A percentile compares a stretch with the other conserved stretches of the same genome.
Evolutionary conservation across 164 flowering plant genomes (phyloP).

Genomic region (Houttuynia cordata): DNA sequence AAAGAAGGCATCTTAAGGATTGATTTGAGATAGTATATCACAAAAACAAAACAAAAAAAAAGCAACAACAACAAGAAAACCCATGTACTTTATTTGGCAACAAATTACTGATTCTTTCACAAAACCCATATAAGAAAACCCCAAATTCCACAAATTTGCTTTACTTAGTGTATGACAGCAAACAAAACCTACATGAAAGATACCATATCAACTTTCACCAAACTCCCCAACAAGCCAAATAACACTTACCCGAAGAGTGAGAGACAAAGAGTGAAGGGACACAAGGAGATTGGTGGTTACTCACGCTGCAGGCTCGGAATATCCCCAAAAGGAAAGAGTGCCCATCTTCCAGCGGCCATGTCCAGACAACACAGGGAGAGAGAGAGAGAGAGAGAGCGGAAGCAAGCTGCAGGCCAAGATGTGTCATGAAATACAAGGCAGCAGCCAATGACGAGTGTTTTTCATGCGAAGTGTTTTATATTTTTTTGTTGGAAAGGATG

Average conservation of each 20-base stretch:
- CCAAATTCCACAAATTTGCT: too few species aligned
- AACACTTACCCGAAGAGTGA: background rate
- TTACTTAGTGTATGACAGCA: too few species aligned
- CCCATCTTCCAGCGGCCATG: background rate
- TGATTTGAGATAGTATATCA: too few species aligned
- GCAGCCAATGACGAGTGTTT: background rate
- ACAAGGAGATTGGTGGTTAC: background rate
- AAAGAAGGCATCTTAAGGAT: too few species aligned
- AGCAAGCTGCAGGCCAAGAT: background rate
- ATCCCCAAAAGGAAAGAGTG: background rate
- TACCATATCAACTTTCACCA: background rate
- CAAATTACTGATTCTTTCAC: too few species aligned
- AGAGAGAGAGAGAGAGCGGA: slow-evolving; percentile 3
- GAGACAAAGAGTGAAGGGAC: background rate
- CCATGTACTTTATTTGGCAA: too few species aligned
- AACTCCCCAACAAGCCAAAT: too few species aligned
- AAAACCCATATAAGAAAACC: too few species aligned
- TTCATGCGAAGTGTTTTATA: too few species aligned
- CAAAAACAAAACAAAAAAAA: too few species aligned
- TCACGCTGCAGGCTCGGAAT: background rate
- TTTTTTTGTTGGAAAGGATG: background rate
- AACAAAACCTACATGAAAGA: too few species aligned
- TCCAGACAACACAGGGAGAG: background rate
- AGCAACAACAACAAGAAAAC: too few species aligned
- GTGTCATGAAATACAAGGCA: background rate